Evolutionary conservation across 805 yeast genomes (phyloP).

Genomic region (Naumovozyma dairenensis): DNA sequence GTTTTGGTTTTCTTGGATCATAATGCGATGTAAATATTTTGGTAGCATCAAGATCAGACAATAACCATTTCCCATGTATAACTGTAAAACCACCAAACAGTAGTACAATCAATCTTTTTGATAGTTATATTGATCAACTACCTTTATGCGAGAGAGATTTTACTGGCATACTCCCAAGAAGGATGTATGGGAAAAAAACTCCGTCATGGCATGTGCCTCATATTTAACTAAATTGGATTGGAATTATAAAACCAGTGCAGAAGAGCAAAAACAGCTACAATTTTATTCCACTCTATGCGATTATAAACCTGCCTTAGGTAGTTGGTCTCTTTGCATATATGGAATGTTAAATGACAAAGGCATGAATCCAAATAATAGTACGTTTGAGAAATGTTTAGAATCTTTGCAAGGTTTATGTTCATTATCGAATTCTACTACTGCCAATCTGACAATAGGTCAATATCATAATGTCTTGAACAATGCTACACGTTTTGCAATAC

Average conservation of each 20-base stretch:
- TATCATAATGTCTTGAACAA: slow-evolving; percentile 11
- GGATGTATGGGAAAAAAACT: slow-evolving; percentile 12
- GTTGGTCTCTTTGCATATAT: slow-evolving; percentile 17
- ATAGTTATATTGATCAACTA: too few species aligned
- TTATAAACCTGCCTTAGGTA: slow-evolving; percentile 18
- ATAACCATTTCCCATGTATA: too few species aligned
- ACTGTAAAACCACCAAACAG: too few species aligned
- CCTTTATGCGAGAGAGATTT: too few species aligned
- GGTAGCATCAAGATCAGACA: too few species aligned
- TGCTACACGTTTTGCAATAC: slow-evolving; percentile 7
- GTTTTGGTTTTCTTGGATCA: too few species aligned
- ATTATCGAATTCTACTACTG: not conserved
- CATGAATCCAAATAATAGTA: not conserved
- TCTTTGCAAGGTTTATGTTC: slow-evolving; percentile 7
- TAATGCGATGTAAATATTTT: too few species aligned
- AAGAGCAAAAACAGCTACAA: slow-evolving; percentile 2
- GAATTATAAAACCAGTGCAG: too few species aligned
- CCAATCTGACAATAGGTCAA: slow-evolving; percentile 7
- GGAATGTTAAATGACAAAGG: slow-evolving; percentile 10
- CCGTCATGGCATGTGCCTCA: slow-evolving; percentile 16
- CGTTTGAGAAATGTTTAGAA: slow-evolving; percentile 11
- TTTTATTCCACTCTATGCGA: slow-evolving; percentile 14
- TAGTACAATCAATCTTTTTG: too few species aligned
- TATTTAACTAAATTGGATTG: slow-evolving; percentile 11
- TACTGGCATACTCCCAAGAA: slow-evolving; percentile 3